phyloP scores from a whole-genome alignment of 768 basidiomycete genomes.

The Exidia glandulosa region DNA sequence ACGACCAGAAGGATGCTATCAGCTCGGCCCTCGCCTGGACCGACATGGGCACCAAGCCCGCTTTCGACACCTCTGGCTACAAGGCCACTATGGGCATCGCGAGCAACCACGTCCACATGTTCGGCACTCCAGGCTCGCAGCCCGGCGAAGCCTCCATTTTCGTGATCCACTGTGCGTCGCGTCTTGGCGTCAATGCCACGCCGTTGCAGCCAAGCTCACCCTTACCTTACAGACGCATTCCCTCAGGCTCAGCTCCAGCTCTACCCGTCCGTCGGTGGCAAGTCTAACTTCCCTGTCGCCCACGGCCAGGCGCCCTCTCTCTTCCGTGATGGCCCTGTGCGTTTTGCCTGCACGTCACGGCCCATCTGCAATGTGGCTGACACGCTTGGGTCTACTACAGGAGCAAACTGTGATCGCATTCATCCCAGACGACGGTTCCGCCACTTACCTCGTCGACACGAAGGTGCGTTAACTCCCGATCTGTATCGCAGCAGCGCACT shows the following conservation, averaged over 20 bases:
- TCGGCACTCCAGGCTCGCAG: slow-evolving; percentile 54
- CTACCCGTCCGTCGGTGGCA: slow-evolving; percentile 37
- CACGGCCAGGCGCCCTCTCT: slow-evolving; percentile 63
- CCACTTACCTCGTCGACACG: slow-evolving; percentile 66
- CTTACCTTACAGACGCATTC: slow-evolving; percentile 45
- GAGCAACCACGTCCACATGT: slow-evolving; percentile 79
- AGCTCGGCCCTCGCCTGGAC: slow-evolving; percentile 49
- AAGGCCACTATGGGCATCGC: slow-evolving; percentile 70
- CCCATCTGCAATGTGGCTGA: background rate
- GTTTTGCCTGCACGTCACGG: too few relatives aligned
- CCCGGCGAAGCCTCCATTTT: slow-evolving; percentile 69
- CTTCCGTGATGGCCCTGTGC: slow-evolving; percentile 42
- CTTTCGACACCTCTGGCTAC: slow-evolving; percentile 45
- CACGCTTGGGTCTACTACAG: slow-evolving; percentile 16
- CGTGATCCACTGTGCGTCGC: slow-evolving; percentile 74
- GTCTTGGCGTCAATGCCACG: background rate
- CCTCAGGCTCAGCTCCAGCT: slow-evolving; percentile 63
- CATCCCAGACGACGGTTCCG: slow-evolving; percentile 61
- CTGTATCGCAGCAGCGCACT: background rate
- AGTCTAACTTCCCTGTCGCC: slow-evolving; percentile 49
- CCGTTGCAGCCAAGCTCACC: background rate
- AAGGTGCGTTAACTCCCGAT: slow-evolving; percentile 26
- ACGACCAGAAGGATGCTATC: slow-evolving; percentile 47
- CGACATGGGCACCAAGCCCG: slow-evolving; percentile 39
- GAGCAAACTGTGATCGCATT: slow-evolving; percentile 69